Evolutionary conservation across 225 moss, liverwort and hornwort genomes (phyloP).

Genomic region (Thuidium tamariscinum): DNA sequence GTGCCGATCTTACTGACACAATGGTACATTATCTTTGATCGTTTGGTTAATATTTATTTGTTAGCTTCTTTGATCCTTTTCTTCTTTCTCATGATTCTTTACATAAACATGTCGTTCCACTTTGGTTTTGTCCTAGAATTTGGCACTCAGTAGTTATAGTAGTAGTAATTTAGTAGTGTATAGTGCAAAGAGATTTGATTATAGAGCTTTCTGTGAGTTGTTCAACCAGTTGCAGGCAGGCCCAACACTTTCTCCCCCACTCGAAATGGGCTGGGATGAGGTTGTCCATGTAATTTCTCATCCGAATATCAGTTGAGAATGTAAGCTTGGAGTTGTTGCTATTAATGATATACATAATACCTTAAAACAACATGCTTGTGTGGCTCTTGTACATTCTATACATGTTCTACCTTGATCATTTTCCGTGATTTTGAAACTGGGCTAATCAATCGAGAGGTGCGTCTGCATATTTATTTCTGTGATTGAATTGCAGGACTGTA

Average conservation of each 20-base stretch:
- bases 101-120: conserved; percentile 21
- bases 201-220: conserved; percentile 24
- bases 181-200: conserved; percentile 32
- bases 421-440: not conserved
- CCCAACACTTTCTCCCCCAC: conserved; percentile 27
- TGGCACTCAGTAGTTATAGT: not conserved
- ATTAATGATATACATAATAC: not conserved
- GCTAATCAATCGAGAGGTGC: not conserved
- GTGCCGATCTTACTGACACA: not conserved
- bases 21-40: conserved; percentile 8
- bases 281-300: conserved; percentile 21
- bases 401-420: not conserved
- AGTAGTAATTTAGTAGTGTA: conserved; percentile 14
- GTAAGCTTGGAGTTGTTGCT: conserved; percentile 39
- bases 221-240: conserved; percentile 20
- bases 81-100: conserved; percentile 17
- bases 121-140: conserved; percentile 4
- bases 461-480: not conserved
- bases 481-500: not conserved
- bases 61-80: not conserved
- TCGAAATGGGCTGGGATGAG: conserved; percentile 30
- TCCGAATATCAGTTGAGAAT: conserved; percentile 29
- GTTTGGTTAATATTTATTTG: not conserved
- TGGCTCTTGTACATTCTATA: not conserved
- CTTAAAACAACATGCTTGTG: not conserved